Evolutionary conservation across 1,284 basidiomycete genomes (phyloP).

Genomic region (Austroboletus novae-zelandiae): DNA sequence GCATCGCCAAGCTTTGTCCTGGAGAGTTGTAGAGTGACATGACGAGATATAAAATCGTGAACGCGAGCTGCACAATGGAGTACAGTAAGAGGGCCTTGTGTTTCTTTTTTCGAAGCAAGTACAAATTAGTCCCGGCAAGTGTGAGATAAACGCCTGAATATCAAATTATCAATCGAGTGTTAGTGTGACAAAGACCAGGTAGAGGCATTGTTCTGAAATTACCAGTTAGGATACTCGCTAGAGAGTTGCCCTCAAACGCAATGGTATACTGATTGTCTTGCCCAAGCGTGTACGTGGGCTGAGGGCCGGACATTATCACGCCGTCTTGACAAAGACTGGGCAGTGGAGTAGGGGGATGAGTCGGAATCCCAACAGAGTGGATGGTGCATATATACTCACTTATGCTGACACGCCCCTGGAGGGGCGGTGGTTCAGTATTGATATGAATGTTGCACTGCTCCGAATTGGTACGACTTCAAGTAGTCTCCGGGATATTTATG

Average conservation of each 20-base stretch:
- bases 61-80: slow-evolving; percentile 12
- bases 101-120: slow-evolving; percentile 14
- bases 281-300: slow-evolving; percentile 8
- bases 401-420: no score
- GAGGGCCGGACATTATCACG: slow-evolving; percentile 5
- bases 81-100: slow-evolving; percentile 14
- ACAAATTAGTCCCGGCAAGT: slow-evolving; percentile 15
- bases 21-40: slow-evolving; percentile 16
- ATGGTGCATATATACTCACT: no score
- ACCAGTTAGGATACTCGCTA: slow-evolving; percentile 22
- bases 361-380: no score
- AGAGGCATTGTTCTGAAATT: not conserved
- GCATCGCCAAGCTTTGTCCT: slow-evolving; percentile 14
- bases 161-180: not conserved
- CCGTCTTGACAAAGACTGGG: no score
- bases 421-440: no score
- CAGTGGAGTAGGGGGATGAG: no score
- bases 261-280: slow-evolving; percentile 17
- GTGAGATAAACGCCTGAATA: slow-evolving; percentile 18
- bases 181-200: not conserved
- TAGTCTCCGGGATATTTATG: no score
- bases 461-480: no score
- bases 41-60: slow-evolving; percentile 24
- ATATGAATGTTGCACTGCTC: no score
- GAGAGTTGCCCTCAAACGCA: slow-evolving; percentile 18